Evolutionary conservation across 148 eudicot genomes (phyloP).

Genomic region (Fagopyrum esculentum): DNA sequence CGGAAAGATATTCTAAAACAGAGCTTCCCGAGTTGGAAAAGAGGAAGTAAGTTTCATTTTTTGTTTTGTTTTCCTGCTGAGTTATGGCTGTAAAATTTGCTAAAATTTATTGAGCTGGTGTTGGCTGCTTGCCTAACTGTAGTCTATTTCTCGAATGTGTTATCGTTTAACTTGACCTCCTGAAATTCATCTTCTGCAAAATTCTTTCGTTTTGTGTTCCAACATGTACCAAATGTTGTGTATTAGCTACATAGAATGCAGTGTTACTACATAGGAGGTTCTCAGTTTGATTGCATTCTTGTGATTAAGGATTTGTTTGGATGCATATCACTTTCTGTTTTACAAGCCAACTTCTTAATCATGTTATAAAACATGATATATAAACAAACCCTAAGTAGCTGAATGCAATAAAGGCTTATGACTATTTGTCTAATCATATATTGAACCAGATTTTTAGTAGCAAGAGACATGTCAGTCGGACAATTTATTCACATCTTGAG

Average conservation of each 20-base stretch:
- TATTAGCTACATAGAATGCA: not conserved
- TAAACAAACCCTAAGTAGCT: slow-evolving; percentile 34
- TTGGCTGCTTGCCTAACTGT: not conserved
- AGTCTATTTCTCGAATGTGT: not conserved
- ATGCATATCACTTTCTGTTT: too few relatives aligned
- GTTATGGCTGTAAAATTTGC: not conserved
- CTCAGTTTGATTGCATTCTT: slow-evolving; percentile 13
- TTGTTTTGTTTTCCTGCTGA: not conserved
- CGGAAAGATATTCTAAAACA: slow-evolving; percentile 63
- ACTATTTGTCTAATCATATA: not conserved
- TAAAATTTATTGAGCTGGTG: not conserved
- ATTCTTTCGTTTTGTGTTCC: not conserved
- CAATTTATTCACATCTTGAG: slow-evolving; percentile 77
- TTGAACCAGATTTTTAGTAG: slow-evolving; percentile 5
- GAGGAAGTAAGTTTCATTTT: slow-evolving; percentile 56
- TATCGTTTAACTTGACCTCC: not conserved
- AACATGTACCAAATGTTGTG: not conserved
- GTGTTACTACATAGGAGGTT: not conserved
- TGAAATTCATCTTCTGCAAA: not conserved
- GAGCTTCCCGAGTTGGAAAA: slow-evolving; percentile 87
- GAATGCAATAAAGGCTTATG: slow-evolving; percentile 22
- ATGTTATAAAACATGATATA: too few relatives aligned
- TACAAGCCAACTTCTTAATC: too few relatives aligned
- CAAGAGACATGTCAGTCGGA: slow-evolving; percentile 32
- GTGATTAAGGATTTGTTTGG: slow-evolving; percentile 43